A percentile compares a stretch with the other conserved stretches of the same genome.
Evolutionary conservation across 768 basidiomycete species (phyloP).

Genomic region (Leccinum obscurum): DNA sequence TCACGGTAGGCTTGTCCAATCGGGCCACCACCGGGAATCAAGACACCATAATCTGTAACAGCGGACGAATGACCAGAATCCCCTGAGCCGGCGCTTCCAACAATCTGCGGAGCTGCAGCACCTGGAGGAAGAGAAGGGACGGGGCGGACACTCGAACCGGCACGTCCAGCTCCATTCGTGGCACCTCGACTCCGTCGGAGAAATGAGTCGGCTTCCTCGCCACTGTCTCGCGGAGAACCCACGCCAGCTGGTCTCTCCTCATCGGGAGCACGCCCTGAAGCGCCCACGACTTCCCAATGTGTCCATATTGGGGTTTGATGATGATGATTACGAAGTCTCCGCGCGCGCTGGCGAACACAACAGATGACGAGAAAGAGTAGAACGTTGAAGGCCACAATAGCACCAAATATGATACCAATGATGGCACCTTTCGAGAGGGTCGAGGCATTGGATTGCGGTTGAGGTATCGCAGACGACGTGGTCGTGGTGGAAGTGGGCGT

Average conservation of each 20-base stretch:
- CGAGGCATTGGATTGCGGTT: constrained; percentile 30
- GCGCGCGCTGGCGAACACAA: constrained; percentile 32
- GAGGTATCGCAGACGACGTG: constrained; percentile 29
- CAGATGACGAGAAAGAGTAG: constrained; percentile 48
- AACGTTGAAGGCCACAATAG: constrained; percentile 57
- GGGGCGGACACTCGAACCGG: constrained; percentile 16
- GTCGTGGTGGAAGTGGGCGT: constrained; percentile 25
- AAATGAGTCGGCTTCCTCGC: constrained; percentile 70
- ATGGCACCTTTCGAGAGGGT: constrained; percentile 31
- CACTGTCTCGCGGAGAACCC: constrained; percentile 67
- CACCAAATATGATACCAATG: constrained; percentile 42
- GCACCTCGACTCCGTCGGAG: constrained; percentile 40
- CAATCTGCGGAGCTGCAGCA: constrained; percentile 33
- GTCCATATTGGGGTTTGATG: constrained; percentile 37
- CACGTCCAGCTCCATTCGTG: constrained; percentile 16
- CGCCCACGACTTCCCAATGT: constrained; percentile 46
- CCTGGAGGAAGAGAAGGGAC: constrained; percentile 33
- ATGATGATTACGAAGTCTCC: constrained; percentile 18
- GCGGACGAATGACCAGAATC: constrained; percentile 42
- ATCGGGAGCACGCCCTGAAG: constrained; percentile 21
- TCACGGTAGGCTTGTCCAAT: constrained; percentile 35
- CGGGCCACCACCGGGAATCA: constrained; percentile 34
- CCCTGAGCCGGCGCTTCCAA: constrained; percentile 42
- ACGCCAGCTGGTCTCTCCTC: constrained; percentile 50
- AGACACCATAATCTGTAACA: constrained; percentile 36